Evolutionary conservation across 495 filamentous ascomycete genomes (phyloP), one percentile per base, ranked within the genome.

Genomic region (Lentithecium fluviatile): DNA sequence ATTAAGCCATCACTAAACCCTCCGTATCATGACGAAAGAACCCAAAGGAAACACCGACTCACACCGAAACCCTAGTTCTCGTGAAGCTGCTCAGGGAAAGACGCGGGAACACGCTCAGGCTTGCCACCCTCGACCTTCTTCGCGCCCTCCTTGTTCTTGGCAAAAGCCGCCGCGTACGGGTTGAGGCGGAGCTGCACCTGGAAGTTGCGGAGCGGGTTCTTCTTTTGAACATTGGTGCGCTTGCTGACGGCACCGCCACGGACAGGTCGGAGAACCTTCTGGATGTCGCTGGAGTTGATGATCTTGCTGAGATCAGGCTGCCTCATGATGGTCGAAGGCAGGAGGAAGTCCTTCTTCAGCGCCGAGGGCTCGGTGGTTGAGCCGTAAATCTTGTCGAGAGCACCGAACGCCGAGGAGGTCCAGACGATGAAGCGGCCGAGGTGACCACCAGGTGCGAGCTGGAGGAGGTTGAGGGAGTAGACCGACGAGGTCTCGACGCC

Each of bases 371-470:
- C 80, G 72, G 87, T 90, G 66, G 89, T 91, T 73, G 86, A 87
- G 71, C 95, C 94, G 82, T 97, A 98, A 84, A 98, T 87, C 75
- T 82, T 82, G 80, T 97, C 91, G 60, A 98, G 89, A 63, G 94
- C 89, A 77, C 90, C 83, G 83, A 98, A 97, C 52, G 94, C 94
- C 62, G 90, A 83, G 58, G 95, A 96, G 68, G 94, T 93, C 94
- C 94, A 98, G 83, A 98, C 83, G 77, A 97, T 83, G 85, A 98
- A 98, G 73, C 94, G 95, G 70, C 94, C 94, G 73, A 98, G 89
- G 80, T 98, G 94, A 70, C 94, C 94, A 83, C 94, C 94, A 59
- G 94, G 94, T 65, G 94, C 94, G 74, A 98, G 89, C 81, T 97
- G 94, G 74, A 98, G 88, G 71, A 98, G 93, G 84, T 98, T 98